phyloP scores from a whole-genome alignment of 1,139 yeast genomes.

The Meyerozyma carpophila region DNA sequence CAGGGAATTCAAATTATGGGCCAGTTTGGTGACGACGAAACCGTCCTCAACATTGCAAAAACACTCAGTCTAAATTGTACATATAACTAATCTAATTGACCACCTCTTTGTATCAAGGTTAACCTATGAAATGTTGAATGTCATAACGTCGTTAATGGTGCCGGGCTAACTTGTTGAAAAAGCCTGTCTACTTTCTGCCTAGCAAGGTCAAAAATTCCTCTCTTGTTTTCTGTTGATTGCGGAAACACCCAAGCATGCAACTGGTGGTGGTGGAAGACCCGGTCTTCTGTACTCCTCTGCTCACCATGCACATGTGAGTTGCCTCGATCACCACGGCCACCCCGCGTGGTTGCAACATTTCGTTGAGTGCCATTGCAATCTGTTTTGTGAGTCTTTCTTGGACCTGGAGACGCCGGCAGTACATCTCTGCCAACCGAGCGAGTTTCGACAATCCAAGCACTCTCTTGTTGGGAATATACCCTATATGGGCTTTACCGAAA shows the following conservation, averaged over 20 bases:
- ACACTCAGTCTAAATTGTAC: not conserved
- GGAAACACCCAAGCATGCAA: constrained; percentile 94
- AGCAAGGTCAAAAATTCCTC: constrained; percentile 89
- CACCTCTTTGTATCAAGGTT: not conserved
- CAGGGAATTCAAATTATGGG: constrained; percentile 70
- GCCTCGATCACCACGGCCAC: constrained; percentile 98
- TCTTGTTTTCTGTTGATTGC: constrained; percentile 89
- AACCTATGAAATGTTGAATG: constrained; percentile 30
- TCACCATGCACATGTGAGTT: constrained; percentile 98
- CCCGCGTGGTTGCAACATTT: constrained; percentile 87
- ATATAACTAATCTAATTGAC: not conserved
- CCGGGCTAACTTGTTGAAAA: constrained; percentile 6
- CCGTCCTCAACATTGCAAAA: constrained; percentile 42
- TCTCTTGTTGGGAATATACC: constrained; percentile 89
- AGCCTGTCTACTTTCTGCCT: constrained; percentile 39
- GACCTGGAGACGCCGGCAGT: constrained; percentile 88
- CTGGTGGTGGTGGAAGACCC: constrained; percentile 93
- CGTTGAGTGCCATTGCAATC: constrained; percentile 92
- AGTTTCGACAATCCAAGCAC: constrained; percentile 93
- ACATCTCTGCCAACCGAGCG: constrained; percentile 96
- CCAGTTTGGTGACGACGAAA: constrained; percentile 76
- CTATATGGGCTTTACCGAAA: constrained; percentile 94
- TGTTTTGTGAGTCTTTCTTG: constrained; percentile 96
- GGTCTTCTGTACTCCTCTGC: constrained; percentile 94
- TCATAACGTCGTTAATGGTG: constrained; percentile 30